Conservation (phyloP, 2,329 filamentous ascomycete genomes). For the Cladosporium sphaerospermum region DNA sequence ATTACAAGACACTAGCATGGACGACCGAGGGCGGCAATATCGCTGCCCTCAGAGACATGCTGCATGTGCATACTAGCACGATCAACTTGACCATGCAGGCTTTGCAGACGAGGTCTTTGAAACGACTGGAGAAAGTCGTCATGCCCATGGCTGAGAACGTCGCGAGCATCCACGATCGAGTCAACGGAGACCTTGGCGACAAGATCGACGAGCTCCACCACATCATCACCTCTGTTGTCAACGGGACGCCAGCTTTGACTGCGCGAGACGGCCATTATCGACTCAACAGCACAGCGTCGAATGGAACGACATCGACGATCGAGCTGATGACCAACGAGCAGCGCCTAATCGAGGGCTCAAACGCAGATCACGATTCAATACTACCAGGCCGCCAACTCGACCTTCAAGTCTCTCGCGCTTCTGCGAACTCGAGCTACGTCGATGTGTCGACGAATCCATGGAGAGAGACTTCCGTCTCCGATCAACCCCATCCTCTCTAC, state of each 20-base stretch:
- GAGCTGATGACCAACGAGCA: not conserved
- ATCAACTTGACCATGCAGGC: constrained; percentile 37
- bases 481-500: not conserved
- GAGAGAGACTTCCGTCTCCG: not conserved
- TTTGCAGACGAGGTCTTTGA: constrained; percentile 36
- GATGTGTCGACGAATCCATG: not conserved
- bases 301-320: constrained; percentile 16
- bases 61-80: constrained; percentile 39
- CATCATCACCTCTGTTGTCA: constrained; percentile 23
- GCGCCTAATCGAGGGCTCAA: not conserved
- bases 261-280: constrained; percentile 9
- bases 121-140: constrained; percentile 27
- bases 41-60: constrained; percentile 33
- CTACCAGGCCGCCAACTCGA: not conserved
- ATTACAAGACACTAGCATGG: constrained; percentile 41
- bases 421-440: not conserved
- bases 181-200: constrained; percentile 21
- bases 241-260: constrained; percentile 18
- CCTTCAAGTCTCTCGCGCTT: not conserved
- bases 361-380: not conserved
- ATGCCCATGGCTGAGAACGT: constrained; percentile 30
- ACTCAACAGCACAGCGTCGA: constrained; percentile 13
- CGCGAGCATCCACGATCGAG: constrained; percentile 25
- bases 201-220: constrained; percentile 27
- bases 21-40: constrained; percentile 40